A percentile compares a stretch with the other conserved stretches of the same genome.
Evolutionary conservation across 768 basidiomycete genomes (phyloP).

Genomic region (Tulasnella calospora): DNA sequence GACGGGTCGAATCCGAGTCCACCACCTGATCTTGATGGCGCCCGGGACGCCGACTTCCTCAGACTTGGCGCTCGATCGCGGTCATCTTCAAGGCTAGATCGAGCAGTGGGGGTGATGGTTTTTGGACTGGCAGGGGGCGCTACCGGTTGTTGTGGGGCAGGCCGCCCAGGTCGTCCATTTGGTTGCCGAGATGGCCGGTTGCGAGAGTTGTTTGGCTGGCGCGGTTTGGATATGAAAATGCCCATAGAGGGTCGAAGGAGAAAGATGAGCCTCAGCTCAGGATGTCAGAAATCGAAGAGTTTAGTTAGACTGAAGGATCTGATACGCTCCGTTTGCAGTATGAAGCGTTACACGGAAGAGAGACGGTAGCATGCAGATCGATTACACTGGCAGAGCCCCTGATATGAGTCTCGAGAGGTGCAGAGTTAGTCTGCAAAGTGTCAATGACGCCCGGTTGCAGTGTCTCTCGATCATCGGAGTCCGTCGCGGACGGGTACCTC

Average conservation of each 20-base stretch:
- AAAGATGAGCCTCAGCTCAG: neutral
- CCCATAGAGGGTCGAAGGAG: neutral
- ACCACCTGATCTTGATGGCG: neutral
- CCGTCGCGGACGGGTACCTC: neutral
- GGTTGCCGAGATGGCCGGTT: neutral
- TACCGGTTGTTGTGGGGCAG: neutral
- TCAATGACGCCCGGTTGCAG: neutral
- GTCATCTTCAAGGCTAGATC: neutral
- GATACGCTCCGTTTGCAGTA: neutral
- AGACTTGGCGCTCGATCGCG: too few species aligned
- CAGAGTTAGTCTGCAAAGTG: neutral
- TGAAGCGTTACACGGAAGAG: neutral
- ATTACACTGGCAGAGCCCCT: neutral
- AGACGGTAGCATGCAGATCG: neutral
- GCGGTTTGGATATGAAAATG: neutral
- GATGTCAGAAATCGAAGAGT: neutral
- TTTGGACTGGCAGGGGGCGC: neutral
- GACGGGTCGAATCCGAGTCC: neutral
- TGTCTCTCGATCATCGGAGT: neutral
- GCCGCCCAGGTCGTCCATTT: neutral
- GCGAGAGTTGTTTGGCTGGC: neutral
- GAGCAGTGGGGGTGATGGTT: neutral
- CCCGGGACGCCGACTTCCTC: too few species aligned
- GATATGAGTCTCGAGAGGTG: neutral
- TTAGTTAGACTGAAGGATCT: neutral